Base-by-base conservation (phyloP, 108 stramenopile species). In the Schizochytrium sp. region DNA sequence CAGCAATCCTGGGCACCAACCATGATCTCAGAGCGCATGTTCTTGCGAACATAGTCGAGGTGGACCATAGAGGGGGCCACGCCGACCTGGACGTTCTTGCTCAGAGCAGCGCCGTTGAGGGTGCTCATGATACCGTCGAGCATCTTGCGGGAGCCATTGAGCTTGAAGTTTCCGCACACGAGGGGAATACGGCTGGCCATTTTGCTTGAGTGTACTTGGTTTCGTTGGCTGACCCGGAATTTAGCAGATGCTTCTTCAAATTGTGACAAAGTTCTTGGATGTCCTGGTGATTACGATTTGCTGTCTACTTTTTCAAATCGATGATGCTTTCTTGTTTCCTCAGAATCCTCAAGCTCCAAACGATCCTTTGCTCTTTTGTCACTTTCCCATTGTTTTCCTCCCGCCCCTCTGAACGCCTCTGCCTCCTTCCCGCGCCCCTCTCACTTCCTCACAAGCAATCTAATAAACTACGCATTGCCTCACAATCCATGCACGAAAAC, bases 1-100 rank as follows among this genome's bases (percentile, higher is more conserved):
- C 97, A 98, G 38, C 94, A 94, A 94, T 99, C 97, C 90, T 98
- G 97, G 40, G 97, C 94, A 28, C 97, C 97, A 44, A 98, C 96
- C 61, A 92, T 83, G 57, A 99, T 94, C 89, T 99, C 98, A 46
- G 92, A 88, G 72, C 98, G 96, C 76, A 99, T 91, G 58, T 93
- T 94, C 44, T 92, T 90, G 87, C 93, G 89, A 44, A 97, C 97
- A 40, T 91, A 89, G 61, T 97, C 96, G 45, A 98, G 88, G 92
- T 98, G 97, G 41, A 99, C 92, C 58, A 96, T 94, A 49, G 97
- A 96, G 38, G 98, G 97, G 88, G 97, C 97, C 8, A 99, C 97
- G 50, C 98, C 99, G 41, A 99, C 98, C 92, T 99, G 91, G 40
- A 91, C 91, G 91, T 45, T 91, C 56, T 89, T 72, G 61, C 91